phyloP scores from a whole-genome alignment of 257 asterid genomes.

The Nyctanthes arbortristis region DNA sequence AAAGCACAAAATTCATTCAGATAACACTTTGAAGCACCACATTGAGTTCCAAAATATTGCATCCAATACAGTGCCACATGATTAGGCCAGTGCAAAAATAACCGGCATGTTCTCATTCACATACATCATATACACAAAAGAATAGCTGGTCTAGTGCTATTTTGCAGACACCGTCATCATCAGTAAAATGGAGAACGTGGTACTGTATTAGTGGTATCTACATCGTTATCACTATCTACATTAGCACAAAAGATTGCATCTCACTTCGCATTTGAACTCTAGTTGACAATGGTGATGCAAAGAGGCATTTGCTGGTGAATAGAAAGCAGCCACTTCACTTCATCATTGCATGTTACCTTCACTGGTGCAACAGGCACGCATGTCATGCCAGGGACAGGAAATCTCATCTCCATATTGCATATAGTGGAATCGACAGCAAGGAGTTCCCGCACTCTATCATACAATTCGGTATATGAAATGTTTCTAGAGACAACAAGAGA shows the following conservation, averaged over 20 bases:
- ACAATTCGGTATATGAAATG: background rate
- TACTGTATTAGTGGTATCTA: no score
- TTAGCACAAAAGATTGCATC: background rate
- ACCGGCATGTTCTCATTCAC: background rate
- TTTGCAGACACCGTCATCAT: background rate
- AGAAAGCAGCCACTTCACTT: background rate
- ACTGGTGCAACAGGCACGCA: background rate
- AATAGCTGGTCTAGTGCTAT: background rate
- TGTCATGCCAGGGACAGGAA: conserved; percentile 3
- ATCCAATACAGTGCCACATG: background rate
- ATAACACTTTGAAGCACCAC: background rate
- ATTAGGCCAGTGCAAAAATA: background rate
- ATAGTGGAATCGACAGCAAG: no score
- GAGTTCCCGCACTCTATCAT: background rate
- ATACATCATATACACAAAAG: background rate
- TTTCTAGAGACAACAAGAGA: no score
- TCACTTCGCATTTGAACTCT: background rate
- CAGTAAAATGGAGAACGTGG: background rate
- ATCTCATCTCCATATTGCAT: background rate
- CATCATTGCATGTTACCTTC: background rate
- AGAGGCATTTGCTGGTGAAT: background rate
- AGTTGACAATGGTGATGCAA: background rate
- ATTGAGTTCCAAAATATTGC: background rate
- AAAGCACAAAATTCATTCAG: no score
- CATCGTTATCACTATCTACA: background rate